Conservation (phyloP, 2,329 filamentous ascomycete genomes). For the Hypoxylon sp. region DNA sequence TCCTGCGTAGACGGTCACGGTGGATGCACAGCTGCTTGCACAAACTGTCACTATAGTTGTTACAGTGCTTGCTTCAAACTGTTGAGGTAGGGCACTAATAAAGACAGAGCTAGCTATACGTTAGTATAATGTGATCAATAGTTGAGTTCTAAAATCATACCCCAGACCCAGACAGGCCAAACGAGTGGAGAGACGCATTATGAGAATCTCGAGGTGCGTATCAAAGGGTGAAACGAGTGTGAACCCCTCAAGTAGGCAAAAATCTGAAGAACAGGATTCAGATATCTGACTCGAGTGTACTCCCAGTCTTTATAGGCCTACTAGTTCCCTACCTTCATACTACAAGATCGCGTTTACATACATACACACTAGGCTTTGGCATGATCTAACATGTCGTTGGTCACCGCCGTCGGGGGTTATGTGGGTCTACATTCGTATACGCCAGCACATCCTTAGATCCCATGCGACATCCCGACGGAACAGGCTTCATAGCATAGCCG, state of each 20-base stretch:
- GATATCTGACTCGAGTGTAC: slow-evolving; percentile 3
- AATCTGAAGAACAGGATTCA: slow-evolving; percentile 12
- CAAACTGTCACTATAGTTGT: slow-evolving; percentile 51
- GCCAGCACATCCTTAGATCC: slow-evolving; percentile 33
- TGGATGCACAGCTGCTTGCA: slow-evolving; percentile 47
- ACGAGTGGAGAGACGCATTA: slow-evolving; percentile 48
- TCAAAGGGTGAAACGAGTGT: slow-evolving; percentile 49
- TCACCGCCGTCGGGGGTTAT: slow-evolving; percentile 18
- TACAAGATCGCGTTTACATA: slow-evolving; percentile 34
- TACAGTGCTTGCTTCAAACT: slow-evolving; percentile 42
- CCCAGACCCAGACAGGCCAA: slow-evolving; percentile 50
- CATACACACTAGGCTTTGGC: slow-evolving; percentile 21
- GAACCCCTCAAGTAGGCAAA: slow-evolving; percentile 37
- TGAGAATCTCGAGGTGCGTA: slow-evolving; percentile 30
- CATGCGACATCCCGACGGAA: slow-evolving; percentile 50
- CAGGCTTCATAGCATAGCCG: slow-evolving; percentile 35
- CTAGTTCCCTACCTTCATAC: background rate
- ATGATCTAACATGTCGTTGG: slow-evolving; percentile 24
- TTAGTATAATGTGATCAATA: slow-evolving; percentile 40
- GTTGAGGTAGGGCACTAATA: slow-evolving; percentile 44
- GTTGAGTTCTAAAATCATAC: slow-evolving; percentile 39
- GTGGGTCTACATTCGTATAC: slow-evolving; percentile 42
- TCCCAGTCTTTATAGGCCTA: slow-evolving; percentile 41
- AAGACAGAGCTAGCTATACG: slow-evolving; percentile 44
- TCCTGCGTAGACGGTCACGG: slow-evolving; percentile 49